Base-by-base conservation (phyloP, 1,284 basidiomycete genomes). In the Hemileia vastatrix region DNA sequence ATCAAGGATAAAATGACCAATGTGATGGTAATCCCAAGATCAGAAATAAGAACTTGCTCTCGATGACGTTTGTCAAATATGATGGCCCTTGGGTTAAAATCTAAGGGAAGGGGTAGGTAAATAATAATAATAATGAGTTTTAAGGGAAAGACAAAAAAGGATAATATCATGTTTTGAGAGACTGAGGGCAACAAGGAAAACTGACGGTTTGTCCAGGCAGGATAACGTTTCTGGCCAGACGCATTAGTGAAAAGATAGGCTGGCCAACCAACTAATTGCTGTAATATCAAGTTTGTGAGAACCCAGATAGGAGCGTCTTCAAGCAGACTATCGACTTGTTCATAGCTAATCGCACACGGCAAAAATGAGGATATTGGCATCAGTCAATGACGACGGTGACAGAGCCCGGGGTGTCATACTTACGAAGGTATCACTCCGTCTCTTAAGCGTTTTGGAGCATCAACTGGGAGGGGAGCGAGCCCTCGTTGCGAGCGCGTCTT, bases 291-390 rank as follows among this genome's bases (percentile, higher is more conserved):
- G 81, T 83, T 81, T 51, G 83, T 71, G 31, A 87, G 78, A 56
- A 89, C 85, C 71, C 83, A 88, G 40, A 96, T 81, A 13, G 94
- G 95, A 13, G 92, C 90, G 77, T 98, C 94, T 65, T 88, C 90
- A 53, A 98, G 78, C 47, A 92, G 86, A 68, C 97, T 93, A 77
- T 81, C 83, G 48, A 90, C 79, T 78, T 92, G 90, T 67, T 80
- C 79, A 54, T 24, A 52, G 15, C 78, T 85, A 86, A 64, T 90
- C 82, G 67, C 85, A 82, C 58, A 84, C 80, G 15, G 84, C 78
- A 15, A 92, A 83, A 68, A 83, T 84, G 40, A 81, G 79, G 21
- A 47, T 48, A 32, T 33, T 65, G 55, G n/a, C 51, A 60, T 15
- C 64, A 54, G 36, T 54, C 45, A 33, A 66, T 44, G 27, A 54